Base-by-base conservation (phyloP, 2,329 filamentous ascomycete species). In the Arachnomyces sp. region DNA sequence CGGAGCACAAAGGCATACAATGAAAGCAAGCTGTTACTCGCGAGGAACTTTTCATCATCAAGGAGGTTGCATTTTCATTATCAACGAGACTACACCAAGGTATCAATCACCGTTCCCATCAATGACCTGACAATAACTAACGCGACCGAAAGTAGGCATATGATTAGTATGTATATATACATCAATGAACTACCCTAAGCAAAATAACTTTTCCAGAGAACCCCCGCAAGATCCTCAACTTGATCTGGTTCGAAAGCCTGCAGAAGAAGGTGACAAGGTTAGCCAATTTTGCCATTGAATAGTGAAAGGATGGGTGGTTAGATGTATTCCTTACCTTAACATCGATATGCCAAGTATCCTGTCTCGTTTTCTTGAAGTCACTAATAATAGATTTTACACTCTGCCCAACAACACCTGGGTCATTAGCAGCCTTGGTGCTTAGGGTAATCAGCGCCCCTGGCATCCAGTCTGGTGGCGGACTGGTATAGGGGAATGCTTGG, bases 151-250 rank as follows among this genome's bases (percentile, higher is more conserved):
- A n/a, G n/a, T n/a, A n/a, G n/a, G n/a, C n/a, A 25, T 5, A 25
- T 5, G 20, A 9, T 25, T 25, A 25, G 9, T 25, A 25, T 5
- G 20, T 25, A 25, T 25, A 25, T 25, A 9, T 25, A 25, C 20
- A 25, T 9, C 11, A 25, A 18, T 20, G 13, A 18, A 32, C 28
- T 15, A 34, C 17, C 28, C 61, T 69, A 94, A 31, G 89, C 93
- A 70, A 98, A 98, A 61, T 98, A 98, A 63, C 90, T 96, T 81
- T 98, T 98, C 92, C 92, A 98, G 38, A 98, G 70, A 35, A 98
- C 93, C 38, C 92, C 92, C 55, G 95, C 89, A 43, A 98, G 64
- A 58, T 96, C 90, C 62, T 96, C 92, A 8, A 98, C 71, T 57
- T 98, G 90, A 53, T 96, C 92, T 20, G 82, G 69, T 17, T 88